These are phyloP conservation scores for Lithospermum erythrorhizon DNA, from an alignment of 257 asterid genomes.

Conservation along the genomic window DNA sequence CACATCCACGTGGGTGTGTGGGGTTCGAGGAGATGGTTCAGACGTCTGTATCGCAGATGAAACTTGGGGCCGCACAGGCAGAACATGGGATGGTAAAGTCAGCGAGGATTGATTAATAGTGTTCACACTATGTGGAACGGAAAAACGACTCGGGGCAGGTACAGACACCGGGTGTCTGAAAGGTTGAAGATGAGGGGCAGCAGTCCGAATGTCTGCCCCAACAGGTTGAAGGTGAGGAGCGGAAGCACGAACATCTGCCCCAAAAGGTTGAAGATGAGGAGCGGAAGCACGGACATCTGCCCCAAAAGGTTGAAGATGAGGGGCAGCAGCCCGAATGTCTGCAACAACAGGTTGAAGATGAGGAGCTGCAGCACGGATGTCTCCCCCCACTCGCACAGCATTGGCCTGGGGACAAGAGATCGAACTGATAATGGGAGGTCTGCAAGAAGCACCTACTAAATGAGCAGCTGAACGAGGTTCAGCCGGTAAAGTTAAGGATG, in stretches of 20 bases:
- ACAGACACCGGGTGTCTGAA: constrained; percentile 28
- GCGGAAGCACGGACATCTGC: constrained; percentile 11
- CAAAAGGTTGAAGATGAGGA: constrained; percentile 35
- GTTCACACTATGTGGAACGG: constrained; percentile 11
- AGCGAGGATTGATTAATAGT: constrained; percentile 10
- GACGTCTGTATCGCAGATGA: constrained; percentile 1
- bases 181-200: constrained; percentile 39
- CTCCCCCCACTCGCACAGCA: constrained; percentile 32
- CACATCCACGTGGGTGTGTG: not conserved
- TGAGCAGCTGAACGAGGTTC: constrained; percentile 24
- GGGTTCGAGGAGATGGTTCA: constrained; percentile 1
- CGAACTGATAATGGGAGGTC: constrained; percentile 53
- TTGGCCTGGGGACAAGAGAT: constrained; percentile 26
- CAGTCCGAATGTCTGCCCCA: constrained; percentile 30
- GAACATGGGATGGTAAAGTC: not conserved
- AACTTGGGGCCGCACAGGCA: not conserved
- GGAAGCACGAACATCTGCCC: constrained; percentile 30
- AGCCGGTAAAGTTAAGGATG: constrained; percentile 17
- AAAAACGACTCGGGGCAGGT: constrained; percentile 1
- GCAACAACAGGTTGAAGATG: not conserved
- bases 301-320: constrained; percentile 40
- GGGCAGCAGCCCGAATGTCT: constrained; percentile 30
- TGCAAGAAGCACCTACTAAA: constrained; percentile 26
- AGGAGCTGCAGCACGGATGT: constrained; percentile 13
- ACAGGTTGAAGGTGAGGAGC: constrained; percentile 15